Conservation (phyloP, 352 stramenopile genomes). For the Phytophthora sojae region DNA sequence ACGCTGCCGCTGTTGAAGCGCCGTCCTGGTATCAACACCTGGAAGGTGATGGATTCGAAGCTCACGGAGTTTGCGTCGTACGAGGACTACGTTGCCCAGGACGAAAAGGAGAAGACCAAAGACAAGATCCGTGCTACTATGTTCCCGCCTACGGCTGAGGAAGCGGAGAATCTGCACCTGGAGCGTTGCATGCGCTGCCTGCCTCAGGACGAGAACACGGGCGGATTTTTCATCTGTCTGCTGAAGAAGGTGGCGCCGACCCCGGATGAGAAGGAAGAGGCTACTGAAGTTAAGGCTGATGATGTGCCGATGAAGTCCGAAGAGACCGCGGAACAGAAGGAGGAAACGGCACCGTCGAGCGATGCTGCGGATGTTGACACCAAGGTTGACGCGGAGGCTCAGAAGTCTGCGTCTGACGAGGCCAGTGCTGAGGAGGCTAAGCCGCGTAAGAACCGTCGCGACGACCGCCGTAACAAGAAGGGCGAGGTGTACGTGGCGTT, state of each 20-base stretch:
- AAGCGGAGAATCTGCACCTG: constrained; percentile 82
- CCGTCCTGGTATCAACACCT: constrained; percentile 88
- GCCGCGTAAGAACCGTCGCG: constrained; percentile 42
- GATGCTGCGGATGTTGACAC: constrained; percentile 28
- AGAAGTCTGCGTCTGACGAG: constrained; percentile 23
- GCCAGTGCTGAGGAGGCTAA: constrained; percentile 32
- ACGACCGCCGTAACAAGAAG: constrained; percentile 62
- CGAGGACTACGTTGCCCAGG: constrained; percentile 64
- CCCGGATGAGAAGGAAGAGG: constrained; percentile 41
- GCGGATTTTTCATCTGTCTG: constrained; percentile 99
- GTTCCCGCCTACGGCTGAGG: constrained; percentile 89
- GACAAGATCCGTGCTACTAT: constrained; percentile 88
- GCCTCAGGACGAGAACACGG: constrained; percentile 96
- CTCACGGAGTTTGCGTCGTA: constrained; percentile 83
- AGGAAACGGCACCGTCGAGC: constrained; percentile 17
- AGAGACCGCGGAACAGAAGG: constrained; percentile 10
- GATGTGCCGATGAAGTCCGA: constrained; percentile 28
- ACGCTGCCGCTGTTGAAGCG: constrained; percentile 86
- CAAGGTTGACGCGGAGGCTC: constrained; percentile 24
- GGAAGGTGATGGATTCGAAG: constrained; percentile 94
- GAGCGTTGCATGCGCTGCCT: constrained; percentile 97
- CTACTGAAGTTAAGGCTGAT: background rate
- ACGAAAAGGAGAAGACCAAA: constrained; percentile 72
- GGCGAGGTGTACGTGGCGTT: constrained; percentile 86
- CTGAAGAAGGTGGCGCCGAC: constrained; percentile 92